Conservation (phyloP, 2,329 filamentous ascomycete species). For the Fusarium nanum region DNA sequence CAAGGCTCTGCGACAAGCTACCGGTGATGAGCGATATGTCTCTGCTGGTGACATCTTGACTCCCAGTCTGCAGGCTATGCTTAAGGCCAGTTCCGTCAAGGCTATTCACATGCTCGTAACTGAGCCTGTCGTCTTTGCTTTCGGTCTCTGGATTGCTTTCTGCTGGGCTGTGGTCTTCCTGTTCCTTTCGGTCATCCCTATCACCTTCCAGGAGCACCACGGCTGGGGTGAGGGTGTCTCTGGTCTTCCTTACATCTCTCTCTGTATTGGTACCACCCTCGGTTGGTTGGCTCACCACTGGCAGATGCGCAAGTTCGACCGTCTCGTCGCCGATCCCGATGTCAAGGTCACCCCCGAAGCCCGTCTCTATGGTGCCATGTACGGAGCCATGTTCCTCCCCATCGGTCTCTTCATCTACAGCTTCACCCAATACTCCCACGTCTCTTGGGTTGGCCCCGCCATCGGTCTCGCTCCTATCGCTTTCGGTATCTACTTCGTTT, state of each 20-base stretch:
- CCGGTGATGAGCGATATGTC: conserved; percentile 38
- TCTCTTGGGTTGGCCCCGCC: conserved; percentile 35
- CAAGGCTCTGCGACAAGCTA: conserved; percentile 39
- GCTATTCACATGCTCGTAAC: conserved; percentile 42
- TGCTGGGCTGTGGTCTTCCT: conserved; percentile 44
- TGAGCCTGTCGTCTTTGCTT: conserved; percentile 42
- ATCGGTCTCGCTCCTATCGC: conserved; percentile 39
- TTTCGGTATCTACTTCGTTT: conserved; percentile 40
- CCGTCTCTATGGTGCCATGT: conserved; percentile 40
- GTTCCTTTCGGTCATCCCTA: conserved; percentile 40
- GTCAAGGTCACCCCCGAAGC: conserved; percentile 40
- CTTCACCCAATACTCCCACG: conserved; percentile 34
- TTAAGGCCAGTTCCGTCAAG: conserved; percentile 40
- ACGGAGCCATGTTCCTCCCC: conserved; percentile 38
- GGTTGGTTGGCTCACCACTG: conserved; percentile 39
- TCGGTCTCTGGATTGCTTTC: conserved; percentile 43
- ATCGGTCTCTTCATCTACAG: conserved; percentile 41
- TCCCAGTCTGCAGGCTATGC: conserved; percentile 38
- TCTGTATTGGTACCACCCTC: conserved; percentile 35
- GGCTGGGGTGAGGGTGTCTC: conserved; percentile 35
- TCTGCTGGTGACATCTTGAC: conserved; percentile 39
- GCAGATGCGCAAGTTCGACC: conserved; percentile 41
- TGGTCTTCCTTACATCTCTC: conserved; percentile 39
- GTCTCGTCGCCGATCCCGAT: conserved; percentile 30
- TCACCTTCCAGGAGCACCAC: conserved; percentile 38